Conservation (phyloP, 2,329 filamentous ascomycete species). For the Fusarium sp. region DNA sequence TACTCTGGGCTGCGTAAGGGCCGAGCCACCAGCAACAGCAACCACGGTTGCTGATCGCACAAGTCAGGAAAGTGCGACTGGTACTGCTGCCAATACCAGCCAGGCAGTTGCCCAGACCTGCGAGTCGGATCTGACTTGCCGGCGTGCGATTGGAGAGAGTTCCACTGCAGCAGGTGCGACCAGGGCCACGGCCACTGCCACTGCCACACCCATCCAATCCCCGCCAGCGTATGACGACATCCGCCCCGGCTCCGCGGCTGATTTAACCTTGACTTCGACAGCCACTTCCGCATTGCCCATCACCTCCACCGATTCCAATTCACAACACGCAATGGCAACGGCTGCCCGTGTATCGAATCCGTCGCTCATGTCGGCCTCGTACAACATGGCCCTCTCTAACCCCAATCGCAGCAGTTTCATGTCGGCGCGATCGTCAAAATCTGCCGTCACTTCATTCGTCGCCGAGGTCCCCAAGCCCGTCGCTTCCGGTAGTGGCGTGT, state of each 20-base stretch:
- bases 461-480: slow-evolving; percentile 78
- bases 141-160: slow-evolving; percentile 34
- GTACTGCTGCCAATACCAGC: slow-evolving; percentile 7
- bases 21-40: slow-evolving; percentile 33
- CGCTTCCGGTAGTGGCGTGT: slow-evolving; percentile 83
- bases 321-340: slow-evolving; percentile 43
- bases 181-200: slow-evolving; percentile 23
- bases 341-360: slow-evolving; percentile 43
- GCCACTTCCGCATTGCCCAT: slow-evolving; percentile 36
- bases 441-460: slow-evolving; percentile 65
- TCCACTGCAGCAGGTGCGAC: slow-evolving; percentile 42
- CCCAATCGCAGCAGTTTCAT: slow-evolving; percentile 65
- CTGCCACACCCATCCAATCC: slow-evolving; percentile 14
- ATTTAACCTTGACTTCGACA: slow-evolving; percentile 45
- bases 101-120: slow-evolving; percentile 24
- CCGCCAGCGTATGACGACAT: slow-evolving; percentile 54
- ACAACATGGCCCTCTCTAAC: slow-evolving; percentile 42
- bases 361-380: slow-evolving; percentile 36
- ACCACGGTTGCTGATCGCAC: slow-evolving; percentile 32
- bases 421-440: slow-evolving; percentile 67
- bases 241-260: slow-evolving; percentile 41
- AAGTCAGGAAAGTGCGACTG: slow-evolving; percentile 30
- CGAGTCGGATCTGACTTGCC: slow-evolving; percentile 36
- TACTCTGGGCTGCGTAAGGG: slow-evolving; percentile 25
- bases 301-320: slow-evolving; percentile 37